phyloP scores from a whole-genome alignment of 495 filamentous ascomycete species.

The Penicillium lividum region DNA sequence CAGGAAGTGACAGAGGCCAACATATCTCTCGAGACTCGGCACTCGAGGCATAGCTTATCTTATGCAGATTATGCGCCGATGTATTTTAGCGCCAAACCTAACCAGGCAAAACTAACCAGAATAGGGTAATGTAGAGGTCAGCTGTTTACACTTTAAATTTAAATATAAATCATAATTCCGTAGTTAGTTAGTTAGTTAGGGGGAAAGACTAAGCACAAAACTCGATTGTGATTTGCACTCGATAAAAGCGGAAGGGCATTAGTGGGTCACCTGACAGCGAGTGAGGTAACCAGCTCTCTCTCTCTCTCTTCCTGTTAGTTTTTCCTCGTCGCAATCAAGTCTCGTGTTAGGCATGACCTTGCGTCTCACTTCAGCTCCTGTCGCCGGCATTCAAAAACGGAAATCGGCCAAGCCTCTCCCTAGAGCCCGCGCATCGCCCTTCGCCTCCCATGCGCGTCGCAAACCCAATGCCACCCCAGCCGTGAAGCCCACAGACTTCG shows the following conservation, averaged over 20 bases:
- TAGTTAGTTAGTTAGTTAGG: no score
- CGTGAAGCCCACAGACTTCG: slow-evolving; percentile 42
- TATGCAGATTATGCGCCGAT: no score
- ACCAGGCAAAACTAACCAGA: no score
- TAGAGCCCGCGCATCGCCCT: slow-evolving; percentile 44
- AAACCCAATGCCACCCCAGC: slow-evolving; percentile 48
- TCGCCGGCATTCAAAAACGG: slow-evolving; percentile 47
- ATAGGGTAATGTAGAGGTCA: no score
- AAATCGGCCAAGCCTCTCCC: slow-evolving; percentile 18
- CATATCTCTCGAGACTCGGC: no score
- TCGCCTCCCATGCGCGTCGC: slow-evolving; percentile 55
- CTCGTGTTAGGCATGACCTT: slow-evolving; percentile 39
- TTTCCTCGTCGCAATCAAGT: not conserved
- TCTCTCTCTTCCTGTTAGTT: not conserved
- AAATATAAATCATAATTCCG: no score
- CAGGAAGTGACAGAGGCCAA: no score
- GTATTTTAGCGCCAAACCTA: no score
- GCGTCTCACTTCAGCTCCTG: slow-evolving; percentile 47
- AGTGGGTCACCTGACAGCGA: slow-evolving; percentile 14
- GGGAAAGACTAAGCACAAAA: no score
- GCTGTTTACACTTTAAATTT: no score
- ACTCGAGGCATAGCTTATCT: no score
- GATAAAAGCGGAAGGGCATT: slow-evolving; percentile 13
- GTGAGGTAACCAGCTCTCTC: slow-evolving; percentile 17
- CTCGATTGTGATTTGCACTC: no score